Conservation (phyloP, 2,329 filamentous ascomycete species). For the Dactylellina parvicollis region DNA sequence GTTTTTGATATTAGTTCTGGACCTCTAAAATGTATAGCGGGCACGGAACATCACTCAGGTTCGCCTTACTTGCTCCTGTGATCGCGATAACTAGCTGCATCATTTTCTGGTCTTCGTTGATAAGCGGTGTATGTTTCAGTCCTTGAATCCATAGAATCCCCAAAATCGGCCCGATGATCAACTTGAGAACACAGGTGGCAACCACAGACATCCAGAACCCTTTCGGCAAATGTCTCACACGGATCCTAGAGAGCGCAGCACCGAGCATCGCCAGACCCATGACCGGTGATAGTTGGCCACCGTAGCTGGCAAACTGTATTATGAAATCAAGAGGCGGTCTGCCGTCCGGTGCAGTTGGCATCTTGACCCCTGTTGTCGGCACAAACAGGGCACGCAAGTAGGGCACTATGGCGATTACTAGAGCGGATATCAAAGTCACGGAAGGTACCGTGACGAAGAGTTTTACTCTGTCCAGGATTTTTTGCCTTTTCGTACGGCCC, state of each 20-base stretch:
- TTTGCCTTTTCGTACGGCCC: slow-evolving; percentile 34
- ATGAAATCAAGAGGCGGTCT: slow-evolving; percentile 57
- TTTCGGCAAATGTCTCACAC: slow-evolving; percentile 55
- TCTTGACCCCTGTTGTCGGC: slow-evolving; percentile 34
- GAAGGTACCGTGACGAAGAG: slow-evolving; percentile 56
- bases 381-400: slow-evolving; percentile 57
- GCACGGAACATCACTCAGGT: neutral
- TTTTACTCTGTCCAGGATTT: slow-evolving; percentile 51
- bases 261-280: slow-evolving; percentile 57
- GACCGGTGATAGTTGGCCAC: slow-evolving; percentile 56
- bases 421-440: slow-evolving; percentile 55
- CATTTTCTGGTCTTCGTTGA: slow-evolving; percentile 56
- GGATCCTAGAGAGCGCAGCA: slow-evolving; percentile 56
- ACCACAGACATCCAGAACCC: slow-evolving; percentile 58
- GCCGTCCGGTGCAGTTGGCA: slow-evolving; percentile 56
- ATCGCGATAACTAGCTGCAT: slow-evolving; percentile 57
- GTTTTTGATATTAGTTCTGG: slow-evolving; percentile 13
- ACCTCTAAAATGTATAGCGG: neutral
- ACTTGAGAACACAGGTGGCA: slow-evolving; percentile 56
- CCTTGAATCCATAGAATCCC: slow-evolving; percentile 57
- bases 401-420: slow-evolving; percentile 56
- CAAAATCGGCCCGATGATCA: slow-evolving; percentile 57
- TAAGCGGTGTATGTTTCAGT: slow-evolving; percentile 54
- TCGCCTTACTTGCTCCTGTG: slow-evolving; percentile 54
- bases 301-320: slow-evolving; percentile 56